phyloP scores from a whole-genome alignment of 1,284 basidiomycete species.

The Leucoagaricus sp. region DNA sequence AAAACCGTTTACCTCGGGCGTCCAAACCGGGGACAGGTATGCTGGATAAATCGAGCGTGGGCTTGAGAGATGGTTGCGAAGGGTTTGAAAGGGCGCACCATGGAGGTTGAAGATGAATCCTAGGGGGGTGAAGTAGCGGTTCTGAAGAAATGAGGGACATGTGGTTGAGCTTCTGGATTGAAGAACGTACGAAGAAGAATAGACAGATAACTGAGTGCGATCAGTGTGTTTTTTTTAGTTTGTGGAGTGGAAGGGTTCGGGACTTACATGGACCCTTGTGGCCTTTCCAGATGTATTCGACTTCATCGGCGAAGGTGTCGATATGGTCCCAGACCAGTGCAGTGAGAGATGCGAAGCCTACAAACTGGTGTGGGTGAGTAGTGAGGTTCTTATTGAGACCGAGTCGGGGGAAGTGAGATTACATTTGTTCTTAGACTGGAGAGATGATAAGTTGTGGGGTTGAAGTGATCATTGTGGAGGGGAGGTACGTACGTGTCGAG shows the following conservation, averaged over 20 bases:
- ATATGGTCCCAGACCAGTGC: constrained; percentile 52
- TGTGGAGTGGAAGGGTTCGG: not conserved
- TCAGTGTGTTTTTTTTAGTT: not conserved
- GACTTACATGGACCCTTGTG: constrained; percentile 45
- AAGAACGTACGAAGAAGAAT: constrained; percentile 44
- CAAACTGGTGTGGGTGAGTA: constrained; percentile 32
- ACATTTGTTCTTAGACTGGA: constrained; percentile 10
- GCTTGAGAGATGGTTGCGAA: not conserved
- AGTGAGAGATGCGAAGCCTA: constrained; percentile 49
- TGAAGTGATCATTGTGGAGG: not conserved
- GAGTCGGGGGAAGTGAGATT: not conserved
- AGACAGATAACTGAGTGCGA: constrained; percentile 42
- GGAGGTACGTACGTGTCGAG: constrained; percentile 1
- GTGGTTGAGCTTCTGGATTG: not conserved
- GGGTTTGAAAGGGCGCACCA: constrained; percentile 31
- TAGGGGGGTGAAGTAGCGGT: constrained; percentile 52
- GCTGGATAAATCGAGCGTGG: constrained; percentile 29
- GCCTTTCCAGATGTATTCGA: constrained; percentile 53
- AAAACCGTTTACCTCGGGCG: constrained; percentile 36
- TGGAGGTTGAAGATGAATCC: constrained; percentile 50
- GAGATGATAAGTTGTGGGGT: not conserved
- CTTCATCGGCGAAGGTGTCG: constrained; percentile 49
- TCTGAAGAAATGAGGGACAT: constrained; percentile 28
- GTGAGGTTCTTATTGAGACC: not conserved
- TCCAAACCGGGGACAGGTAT: constrained; percentile 45